Base-by-base conservation (phyloP, 2,329 filamentous ascomycete species). In the Penicillium sp. region DNA sequence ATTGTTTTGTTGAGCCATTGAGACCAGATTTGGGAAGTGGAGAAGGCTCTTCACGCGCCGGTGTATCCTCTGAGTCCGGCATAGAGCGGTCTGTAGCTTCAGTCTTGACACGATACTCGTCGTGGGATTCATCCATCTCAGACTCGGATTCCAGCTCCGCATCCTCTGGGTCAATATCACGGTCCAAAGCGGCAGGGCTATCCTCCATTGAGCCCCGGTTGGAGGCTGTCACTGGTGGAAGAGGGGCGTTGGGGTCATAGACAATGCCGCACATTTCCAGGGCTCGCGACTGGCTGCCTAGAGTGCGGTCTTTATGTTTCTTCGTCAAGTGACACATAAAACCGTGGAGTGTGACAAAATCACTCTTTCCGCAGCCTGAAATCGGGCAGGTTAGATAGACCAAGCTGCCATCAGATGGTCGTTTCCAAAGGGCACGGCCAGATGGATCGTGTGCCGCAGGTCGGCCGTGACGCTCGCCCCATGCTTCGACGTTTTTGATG, bases 311-410 rank as follows among this genome's bases (percentile, higher is more conserved):
- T 49, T 75, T 75, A 60, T 75, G 73, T 54, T 75, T 74, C 58
- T 75, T 75, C 4, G 73, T 75, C 49, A 75, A 61, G 47, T 75
- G 73, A 62, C 72, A 75, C 71, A 75, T 75, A 60, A 75, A 75
- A 16, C 73, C 73, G 48, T 75, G 73, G 9, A 75, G 65, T 2
- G 72, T 75, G 52, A 75, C 71, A 49, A 75, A 75, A 55, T 75
- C 73, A 0, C 71, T 69, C 60, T 75, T 75, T 4, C 71, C 68
- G 52, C 73, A 75, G 21, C 72, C 72, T 3, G 65, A 61, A 2
- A 73, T 68, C 1, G 73, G 73, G 34, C 73, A 75, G 21, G 69
- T 73, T 5, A 75, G 66, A 52, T 75, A 75, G 7, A 75, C 73
- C 16, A 75, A 49, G 18, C 66, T 71, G 14, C 68, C 67, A 34